These are phyloP conservation scores for Wickerhamomyces tratensis DNA, from an alignment of 805 yeast genomes.

Conservation along the genomic window DNA sequence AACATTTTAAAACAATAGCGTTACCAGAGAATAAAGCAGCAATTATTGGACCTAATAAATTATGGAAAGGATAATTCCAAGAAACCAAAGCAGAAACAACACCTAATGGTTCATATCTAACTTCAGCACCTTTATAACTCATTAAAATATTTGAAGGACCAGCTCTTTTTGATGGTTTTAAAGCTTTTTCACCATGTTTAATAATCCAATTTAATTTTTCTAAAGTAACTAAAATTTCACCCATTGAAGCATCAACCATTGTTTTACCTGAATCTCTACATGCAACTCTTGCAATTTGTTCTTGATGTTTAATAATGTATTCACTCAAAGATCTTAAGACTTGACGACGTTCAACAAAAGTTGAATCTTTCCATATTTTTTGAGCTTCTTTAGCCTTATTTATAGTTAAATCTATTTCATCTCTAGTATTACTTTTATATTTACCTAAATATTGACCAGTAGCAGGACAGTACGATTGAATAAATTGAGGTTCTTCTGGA, in stretches of 20 bases:
- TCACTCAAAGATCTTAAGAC: conserved; percentile 63
- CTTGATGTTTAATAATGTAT: conserved; percentile 74
- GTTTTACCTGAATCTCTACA: conserved; percentile 97
- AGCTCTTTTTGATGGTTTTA: conserved; percentile 59
- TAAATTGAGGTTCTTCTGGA: conserved; percentile 52
- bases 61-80: conserved; percentile 98
- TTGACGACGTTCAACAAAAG: conserved; percentile 57
- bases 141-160: conserved; percentile 82
- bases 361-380: conserved; percentile 26
- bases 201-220: conserved; percentile 90
- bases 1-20: conserved; percentile 84
- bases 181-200: conserved; percentile 66
- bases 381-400: conserved; percentile 24
- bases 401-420: conserved; percentile 64
- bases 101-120: conserved; percentile 84
- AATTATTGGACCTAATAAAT: conserved; percentile 83
- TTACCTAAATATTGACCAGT: conserved; percentile 85
- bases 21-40: conserved; percentile 89
- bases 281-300: conserved; percentile 80
- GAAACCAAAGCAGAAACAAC: conserved; percentile 85
- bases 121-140: conserved; percentile 88
- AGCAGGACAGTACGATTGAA: conserved; percentile 91
- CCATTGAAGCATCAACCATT: conserved; percentile 91
- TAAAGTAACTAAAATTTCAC: conserved; percentile 89
- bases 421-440: conserved; percentile 49